A percentile compares a stretch with the other conserved stretches of the same genome.
These are phyloP conservation scores for Tuber borchii DNA, from an alignment of 495 filamentous ascomycete species.

Conservation along the genomic window DNA sequence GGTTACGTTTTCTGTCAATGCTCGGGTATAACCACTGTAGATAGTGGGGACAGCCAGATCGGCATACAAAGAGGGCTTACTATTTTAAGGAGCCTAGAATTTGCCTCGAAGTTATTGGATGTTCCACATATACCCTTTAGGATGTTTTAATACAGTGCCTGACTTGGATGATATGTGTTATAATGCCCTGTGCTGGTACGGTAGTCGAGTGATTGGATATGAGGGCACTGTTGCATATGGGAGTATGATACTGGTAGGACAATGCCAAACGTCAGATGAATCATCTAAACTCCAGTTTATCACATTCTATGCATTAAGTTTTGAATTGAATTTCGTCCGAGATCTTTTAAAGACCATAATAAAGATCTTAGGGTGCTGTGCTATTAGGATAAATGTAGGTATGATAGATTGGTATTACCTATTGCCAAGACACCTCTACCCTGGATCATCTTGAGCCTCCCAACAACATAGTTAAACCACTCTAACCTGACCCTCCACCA, in stretches of 20 bases:
- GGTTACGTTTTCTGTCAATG: too few species aligned
- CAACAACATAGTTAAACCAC: neutral
- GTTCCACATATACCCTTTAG: neutral
- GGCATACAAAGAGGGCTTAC: neutral
- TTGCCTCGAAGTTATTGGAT: neutral
- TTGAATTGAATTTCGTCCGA: neutral
- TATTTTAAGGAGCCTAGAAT: neutral
- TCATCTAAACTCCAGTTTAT: neutral
- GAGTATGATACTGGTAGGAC: neutral
- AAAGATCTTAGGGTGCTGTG: neutral
- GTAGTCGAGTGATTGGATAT: neutral
- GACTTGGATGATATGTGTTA: neutral
- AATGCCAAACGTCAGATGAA: neutral
- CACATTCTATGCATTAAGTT: neutral
- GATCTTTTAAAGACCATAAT: neutral
- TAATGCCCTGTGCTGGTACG: too few species aligned
- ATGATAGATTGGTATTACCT: neutral
- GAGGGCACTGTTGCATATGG: neutral
- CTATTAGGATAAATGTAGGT: neutral
- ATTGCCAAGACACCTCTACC: neutral
- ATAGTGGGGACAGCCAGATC: neutral
- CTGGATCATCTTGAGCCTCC: neutral
- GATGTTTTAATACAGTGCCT: neutral
- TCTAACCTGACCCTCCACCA: neutral
- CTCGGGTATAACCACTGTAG: neutral